Evolutionary conservation across 345 rosid genomes (phyloP), one percentile per base, ranked within the genome.

Genomic region (Syzygium aromaticum): DNA sequence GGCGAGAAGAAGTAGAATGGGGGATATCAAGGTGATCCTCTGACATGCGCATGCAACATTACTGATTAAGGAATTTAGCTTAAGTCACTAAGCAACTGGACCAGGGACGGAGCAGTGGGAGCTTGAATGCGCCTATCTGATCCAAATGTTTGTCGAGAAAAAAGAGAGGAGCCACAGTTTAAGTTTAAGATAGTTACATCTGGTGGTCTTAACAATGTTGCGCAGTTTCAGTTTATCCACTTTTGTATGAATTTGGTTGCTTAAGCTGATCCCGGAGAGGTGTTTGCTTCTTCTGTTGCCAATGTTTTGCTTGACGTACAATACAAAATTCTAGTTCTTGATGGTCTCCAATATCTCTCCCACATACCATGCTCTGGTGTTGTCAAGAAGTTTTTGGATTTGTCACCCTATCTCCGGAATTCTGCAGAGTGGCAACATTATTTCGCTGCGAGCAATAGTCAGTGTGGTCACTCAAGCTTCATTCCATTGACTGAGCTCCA

Each of bases 161-260:
- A 57, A 30, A 54, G 27, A 54, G 25, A 4, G 11, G 77, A 64
- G 12, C 22, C 40, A 30, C 43, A 64, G 30, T 19, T 7, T 16
- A 0, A 30, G 43, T 0, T 64, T 27, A 59, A 33, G 19, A 15
- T 28, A 9, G 77, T 63, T 0, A 3, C 40, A 4, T 28, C 2
- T 28, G 21, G 77, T 16, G 43, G 77, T 64, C 43, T 30, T 64
- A 16, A 14, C 16, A 15, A 19, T 64, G 77, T 16, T 9, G 43
- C 5, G 43, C 43, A 16, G 16, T 7, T 11, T 64, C 77, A 64
- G 23, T 63, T 64, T 64, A 54, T 54, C 3, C 38, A 30, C 30
- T 64, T 16, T 64, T 14, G 77, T 16, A 30, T 3, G 1, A 15
- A 64, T 64, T 64, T 30, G 38, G 77, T 30, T 64, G 43, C 43